Percentiles rank a stretch among this genome's conserved stretches.
Evolutionary conservation across 2,329 filamentous ascomycete species (phyloP).

Genomic region (Juglanconis juglandina): DNA sequence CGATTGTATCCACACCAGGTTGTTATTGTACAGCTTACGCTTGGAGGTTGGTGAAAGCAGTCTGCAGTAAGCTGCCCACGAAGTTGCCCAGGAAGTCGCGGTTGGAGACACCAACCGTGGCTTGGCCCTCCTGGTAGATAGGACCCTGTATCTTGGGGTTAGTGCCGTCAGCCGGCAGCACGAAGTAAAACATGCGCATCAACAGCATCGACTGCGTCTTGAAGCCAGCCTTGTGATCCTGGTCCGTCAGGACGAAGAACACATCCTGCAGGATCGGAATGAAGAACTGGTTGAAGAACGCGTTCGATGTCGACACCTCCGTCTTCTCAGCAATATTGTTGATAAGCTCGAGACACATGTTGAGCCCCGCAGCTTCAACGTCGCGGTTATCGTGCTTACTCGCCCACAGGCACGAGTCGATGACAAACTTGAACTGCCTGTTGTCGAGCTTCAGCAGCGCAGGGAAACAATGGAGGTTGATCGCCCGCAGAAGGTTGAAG

Average conservation of each 20-base stretch:
- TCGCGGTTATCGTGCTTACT: slow-evolving; percentile 99
- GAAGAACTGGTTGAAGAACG: slow-evolving; percentile 98
- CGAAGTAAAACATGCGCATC: slow-evolving; percentile 93
- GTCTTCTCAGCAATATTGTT: slow-evolving; percentile 95
- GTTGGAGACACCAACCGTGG: slow-evolving; percentile 78
- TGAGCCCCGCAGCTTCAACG: slow-evolving; percentile 91
- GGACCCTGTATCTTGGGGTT: slow-evolving; percentile 87
- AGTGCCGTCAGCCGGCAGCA: slow-evolving; percentile 66
- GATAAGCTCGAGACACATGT: slow-evolving; percentile 97
- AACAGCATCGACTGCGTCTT: slow-evolving; percentile 95
- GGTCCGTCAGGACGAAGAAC: slow-evolving; percentile 96
- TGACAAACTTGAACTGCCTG: slow-evolving; percentile 98
- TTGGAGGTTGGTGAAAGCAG: slow-evolving; percentile 90
- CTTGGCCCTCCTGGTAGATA: slow-evolving; percentile 82
- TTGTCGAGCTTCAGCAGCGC: slow-evolving; percentile 90
- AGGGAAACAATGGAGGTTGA: slow-evolving; percentile 97
- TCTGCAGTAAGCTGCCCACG: slow-evolving; percentile 78
- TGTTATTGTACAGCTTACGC: slow-evolving; percentile 55
- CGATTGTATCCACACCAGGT: neutral
- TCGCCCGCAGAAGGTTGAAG: slow-evolving; percentile 92
- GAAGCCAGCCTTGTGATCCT: slow-evolving; percentile 97
- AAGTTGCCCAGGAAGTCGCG: slow-evolving; percentile 87
- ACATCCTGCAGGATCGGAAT: slow-evolving; percentile 94
- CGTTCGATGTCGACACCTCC: slow-evolving; percentile 78
- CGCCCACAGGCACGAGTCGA: slow-evolving; percentile 99